Conservation (phyloP, 2,329 filamentous ascomycete species). For the Arthrobotrys sinensis region DNA sequence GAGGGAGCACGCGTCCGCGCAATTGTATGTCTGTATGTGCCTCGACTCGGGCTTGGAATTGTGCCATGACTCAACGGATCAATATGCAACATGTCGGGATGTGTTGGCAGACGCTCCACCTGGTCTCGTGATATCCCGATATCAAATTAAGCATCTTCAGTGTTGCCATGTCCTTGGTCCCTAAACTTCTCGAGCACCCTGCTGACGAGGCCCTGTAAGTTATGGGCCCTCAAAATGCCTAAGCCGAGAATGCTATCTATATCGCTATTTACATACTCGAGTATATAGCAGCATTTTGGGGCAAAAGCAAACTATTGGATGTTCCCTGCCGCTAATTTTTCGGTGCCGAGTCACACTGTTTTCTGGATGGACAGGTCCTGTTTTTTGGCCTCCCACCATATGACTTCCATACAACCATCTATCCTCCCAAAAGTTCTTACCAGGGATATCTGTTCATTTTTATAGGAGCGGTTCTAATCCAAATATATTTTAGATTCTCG, state of each 20-base stretch:
- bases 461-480: not conserved
- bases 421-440: slow-evolving; percentile 1
- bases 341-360: slow-evolving; percentile 14
- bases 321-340: slow-evolving; percentile 6
- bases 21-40: too few relatives aligned
- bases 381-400: slow-evolving; percentile 11
- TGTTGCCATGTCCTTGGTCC: too few relatives aligned
- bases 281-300: not conserved
- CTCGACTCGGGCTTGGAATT: too few relatives aligned
- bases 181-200: too few relatives aligned
- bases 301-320: slow-evolving; percentile 17
- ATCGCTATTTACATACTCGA: too few relatives aligned
- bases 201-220: not conserved
- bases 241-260: not conserved
- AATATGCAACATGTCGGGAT: slow-evolving; percentile 14
- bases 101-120: not conserved
- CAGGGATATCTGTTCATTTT: not conserved
- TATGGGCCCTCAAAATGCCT: not conserved
- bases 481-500: not conserved
- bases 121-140: not conserved
- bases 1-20: too few relatives aligned
- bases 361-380: not conserved
- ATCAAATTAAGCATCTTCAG: too few relatives aligned
- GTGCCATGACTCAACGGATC: too few relatives aligned
- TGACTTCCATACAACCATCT: slow-evolving; percentile 10